Conservation (phyloP, 1,139 yeast genomes). For the Hemisphaericaspora lyxosophila region DNA sequence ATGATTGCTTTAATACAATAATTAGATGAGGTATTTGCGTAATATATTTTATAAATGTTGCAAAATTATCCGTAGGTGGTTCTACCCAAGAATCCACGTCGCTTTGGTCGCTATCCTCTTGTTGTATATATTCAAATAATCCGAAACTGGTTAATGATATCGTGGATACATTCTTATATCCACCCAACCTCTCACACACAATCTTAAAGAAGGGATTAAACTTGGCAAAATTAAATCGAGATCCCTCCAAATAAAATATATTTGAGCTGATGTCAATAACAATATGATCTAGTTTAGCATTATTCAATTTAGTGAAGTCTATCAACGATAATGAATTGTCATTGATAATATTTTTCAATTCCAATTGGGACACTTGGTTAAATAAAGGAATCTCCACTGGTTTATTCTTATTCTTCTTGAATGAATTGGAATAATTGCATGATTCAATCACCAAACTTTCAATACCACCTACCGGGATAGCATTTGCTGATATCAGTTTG, state of each 20-base stretch:
- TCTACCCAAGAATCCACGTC: slow-evolving; percentile 21
- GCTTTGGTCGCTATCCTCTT: slow-evolving; percentile 18
- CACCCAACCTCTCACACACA: slow-evolving; percentile 41
- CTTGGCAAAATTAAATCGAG: slow-evolving; percentile 33
- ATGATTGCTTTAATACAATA: slow-evolving; percentile 25
- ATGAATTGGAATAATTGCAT: slow-evolving; percentile 26
- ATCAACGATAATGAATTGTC: slow-evolving; percentile 50
- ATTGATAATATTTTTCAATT: slow-evolving; percentile 37
- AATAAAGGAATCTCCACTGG: slow-evolving; percentile 24
- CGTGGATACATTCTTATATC: slow-evolving; percentile 27
- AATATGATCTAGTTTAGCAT: slow-evolving; percentile 27
- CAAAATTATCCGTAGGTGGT: slow-evolving; percentile 27
- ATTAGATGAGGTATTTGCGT: slow-evolving; percentile 26
- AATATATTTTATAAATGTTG: slow-evolving; percentile 27
- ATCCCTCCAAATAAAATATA: slow-evolving; percentile 38
- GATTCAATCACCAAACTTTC: slow-evolving; percentile 17
- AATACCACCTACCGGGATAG: slow-evolving; percentile 7
- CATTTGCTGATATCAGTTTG: slow-evolving; percentile 13
- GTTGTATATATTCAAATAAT: slow-evolving; percentile 26
- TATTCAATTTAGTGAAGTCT: slow-evolving; percentile 35
- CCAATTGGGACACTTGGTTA: slow-evolving; percentile 32
- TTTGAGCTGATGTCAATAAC: slow-evolving; percentile 49
- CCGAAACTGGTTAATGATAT: slow-evolving; percentile 36
- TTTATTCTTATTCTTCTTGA: slow-evolving; percentile 15
- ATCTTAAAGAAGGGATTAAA: slow-evolving; percentile 44